These are phyloP conservation scores for Fusarium globosum DNA, from an alignment of 2,329 filamentous ascomycete species.

Conservation along the genomic window DNA sequence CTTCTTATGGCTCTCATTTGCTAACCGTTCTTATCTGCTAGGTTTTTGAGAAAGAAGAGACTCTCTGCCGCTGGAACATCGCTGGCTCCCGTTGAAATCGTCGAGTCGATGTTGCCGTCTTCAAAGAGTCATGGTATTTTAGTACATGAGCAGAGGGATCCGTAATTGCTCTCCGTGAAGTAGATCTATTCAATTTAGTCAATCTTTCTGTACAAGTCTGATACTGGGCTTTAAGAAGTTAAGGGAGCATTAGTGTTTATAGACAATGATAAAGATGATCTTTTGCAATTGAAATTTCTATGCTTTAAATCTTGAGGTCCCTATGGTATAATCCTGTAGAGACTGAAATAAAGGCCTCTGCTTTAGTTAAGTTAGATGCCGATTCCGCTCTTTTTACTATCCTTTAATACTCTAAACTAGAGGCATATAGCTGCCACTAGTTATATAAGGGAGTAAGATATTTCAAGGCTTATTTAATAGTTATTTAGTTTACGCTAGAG, in stretches of 20 bases:
- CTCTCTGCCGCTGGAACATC: fast-evolving
- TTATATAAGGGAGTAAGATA: no score
- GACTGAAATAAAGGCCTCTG: no score
- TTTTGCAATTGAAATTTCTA: neutral
- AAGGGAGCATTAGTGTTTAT: neutral
- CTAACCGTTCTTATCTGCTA: fast-evolving
- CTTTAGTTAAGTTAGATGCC: no score
- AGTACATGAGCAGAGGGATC: neutral
- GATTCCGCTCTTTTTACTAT: no score
- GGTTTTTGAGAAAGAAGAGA: neutral
- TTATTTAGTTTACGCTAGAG: no score
- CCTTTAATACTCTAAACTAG: no score
- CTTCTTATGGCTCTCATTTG: fast-evolving
- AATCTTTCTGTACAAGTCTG: fast-evolving
- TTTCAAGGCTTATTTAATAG: no score
- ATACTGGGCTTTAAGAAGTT: no score
- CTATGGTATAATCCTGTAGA: no score
- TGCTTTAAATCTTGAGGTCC: neutral
- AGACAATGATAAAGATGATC: neutral
- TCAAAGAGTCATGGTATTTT: fast-evolving
- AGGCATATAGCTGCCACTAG: no score
- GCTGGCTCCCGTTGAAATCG: fast-evolving
- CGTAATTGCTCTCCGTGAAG: fast-evolving
- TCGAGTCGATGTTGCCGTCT: fast-evolving
- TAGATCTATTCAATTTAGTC: fast-evolving